Percentiles rank a stretch among this genome's conserved stretches.
Evolutionary conservation across 331 rosid species (phyloP).

Genomic region (Prunus yedoensis): DNA sequence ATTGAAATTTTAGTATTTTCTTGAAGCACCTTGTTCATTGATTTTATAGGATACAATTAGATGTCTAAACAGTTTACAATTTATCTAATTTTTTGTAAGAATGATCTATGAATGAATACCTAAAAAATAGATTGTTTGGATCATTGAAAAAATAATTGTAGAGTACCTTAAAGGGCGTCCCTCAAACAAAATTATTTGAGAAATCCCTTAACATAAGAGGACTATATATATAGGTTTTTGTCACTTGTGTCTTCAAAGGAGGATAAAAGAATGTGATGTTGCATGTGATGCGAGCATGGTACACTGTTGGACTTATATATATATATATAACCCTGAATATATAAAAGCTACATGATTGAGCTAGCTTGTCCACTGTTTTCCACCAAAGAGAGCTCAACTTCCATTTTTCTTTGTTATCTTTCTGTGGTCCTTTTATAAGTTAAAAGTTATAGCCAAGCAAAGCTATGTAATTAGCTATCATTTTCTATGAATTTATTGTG

Average conservation of each 20-base stretch:
- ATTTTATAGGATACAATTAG: too few relatives aligned
- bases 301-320: slow-evolving; percentile 12
- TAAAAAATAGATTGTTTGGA: too few relatives aligned
- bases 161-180: too few relatives aligned
- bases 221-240: neutral
- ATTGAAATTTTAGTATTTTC: too few relatives aligned
- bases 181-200: too few relatives aligned
- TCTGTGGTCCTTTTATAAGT: neutral
- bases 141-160: too few relatives aligned
- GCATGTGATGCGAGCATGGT: slow-evolving; percentile 63
- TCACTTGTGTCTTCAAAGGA: slow-evolving; percentile 7
- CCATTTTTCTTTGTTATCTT: neutral
- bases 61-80: too few relatives aligned
- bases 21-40: too few relatives aligned
- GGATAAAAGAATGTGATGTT: slow-evolving; percentile 29
- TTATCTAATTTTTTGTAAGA: too few relatives aligned
- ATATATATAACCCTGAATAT: slow-evolving; percentile 1
- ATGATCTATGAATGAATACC: too few relatives aligned
- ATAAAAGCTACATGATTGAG: slow-evolving; percentile 35
- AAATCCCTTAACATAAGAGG: too few relatives aligned
- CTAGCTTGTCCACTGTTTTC: slow-evolving; percentile 16
- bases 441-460: too few relatives aligned
- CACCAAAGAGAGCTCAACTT: neutral
- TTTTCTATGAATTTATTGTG: slow-evolving; percentile 14
- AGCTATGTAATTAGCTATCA: neutral